phyloP scores from a whole-genome alignment of 192 early-diverging fungal species.

The Coemansia sp. region DNA sequence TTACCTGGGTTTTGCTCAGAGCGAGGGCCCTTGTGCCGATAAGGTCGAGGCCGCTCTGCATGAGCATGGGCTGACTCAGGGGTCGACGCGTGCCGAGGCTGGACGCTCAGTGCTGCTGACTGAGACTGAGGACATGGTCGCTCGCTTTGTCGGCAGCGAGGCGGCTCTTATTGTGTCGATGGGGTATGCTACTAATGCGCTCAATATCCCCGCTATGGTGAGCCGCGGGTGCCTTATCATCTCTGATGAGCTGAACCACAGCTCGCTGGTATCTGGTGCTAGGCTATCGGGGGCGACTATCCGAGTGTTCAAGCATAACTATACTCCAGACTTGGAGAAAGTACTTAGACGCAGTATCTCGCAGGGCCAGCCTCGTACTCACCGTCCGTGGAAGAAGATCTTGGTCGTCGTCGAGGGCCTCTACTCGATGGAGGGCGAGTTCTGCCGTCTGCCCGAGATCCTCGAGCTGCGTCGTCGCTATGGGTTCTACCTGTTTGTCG shows the following conservation, averaged over 20 bases:
- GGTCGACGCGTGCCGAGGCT: slow-evolving; percentile 70
- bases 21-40: slow-evolving; percentile 91
- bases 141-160: slow-evolving; percentile 88
- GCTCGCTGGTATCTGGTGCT: slow-evolving; percentile 92
- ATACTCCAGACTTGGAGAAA: slow-evolving; percentile 74
- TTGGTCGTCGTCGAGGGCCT: slow-evolving; percentile 94
- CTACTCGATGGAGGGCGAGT: slow-evolving; percentile 98
- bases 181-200: slow-evolving; percentile 98
- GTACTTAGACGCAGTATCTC: slow-evolving; percentile 86
- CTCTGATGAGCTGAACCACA: slow-evolving; percentile 95
- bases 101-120: slow-evolving; percentile 72
- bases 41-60: slow-evolving; percentile 78
- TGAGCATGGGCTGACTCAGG: slow-evolving; percentile 72
- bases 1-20: slow-evolving; percentile 97
- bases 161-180: slow-evolving; percentile 87
- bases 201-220: slow-evolving; percentile 88
- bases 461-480: slow-evolving; percentile 88
- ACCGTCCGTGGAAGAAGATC: slow-evolving; percentile 99
- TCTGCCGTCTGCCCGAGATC: slow-evolving; percentile 85
- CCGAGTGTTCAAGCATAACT: slow-evolving; percentile 94
- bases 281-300: slow-evolving; percentile 88
- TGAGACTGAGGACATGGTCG: slow-evolving; percentile 83
- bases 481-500: slow-evolving; percentile 95
- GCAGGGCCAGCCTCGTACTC: slow-evolving; percentile 96
- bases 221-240: slow-evolving; percentile 87